A percentile compares a stretch with the other conserved stretches of the same genome.
Evolutionary conservation across 2,329 filamentous ascomycete species (phyloP).

Genomic region (Penicillium sp.): DNA sequence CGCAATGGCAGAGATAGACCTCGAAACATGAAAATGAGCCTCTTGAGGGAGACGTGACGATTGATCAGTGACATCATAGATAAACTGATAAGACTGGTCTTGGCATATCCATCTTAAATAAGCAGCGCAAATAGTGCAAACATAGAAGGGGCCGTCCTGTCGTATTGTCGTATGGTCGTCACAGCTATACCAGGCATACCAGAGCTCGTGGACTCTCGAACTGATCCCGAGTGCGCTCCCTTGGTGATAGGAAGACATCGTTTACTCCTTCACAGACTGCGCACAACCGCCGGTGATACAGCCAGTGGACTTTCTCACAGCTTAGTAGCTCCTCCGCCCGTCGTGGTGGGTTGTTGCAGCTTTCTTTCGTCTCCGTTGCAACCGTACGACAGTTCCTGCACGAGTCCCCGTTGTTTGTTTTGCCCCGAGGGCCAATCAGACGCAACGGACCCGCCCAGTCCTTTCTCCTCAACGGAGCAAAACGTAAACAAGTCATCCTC

Average conservation of each 20-base stretch:
- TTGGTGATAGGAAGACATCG: too few species aligned
- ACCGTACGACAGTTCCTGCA: neutral
- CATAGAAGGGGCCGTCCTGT: too few species aligned
- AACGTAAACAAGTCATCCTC: slow-evolving; percentile 25
- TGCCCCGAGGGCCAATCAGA: slow-evolving; percentile 20
- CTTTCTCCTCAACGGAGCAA: slow-evolving; percentile 23
- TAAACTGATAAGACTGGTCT: slow-evolving; percentile 20
- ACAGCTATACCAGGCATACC: too few species aligned
- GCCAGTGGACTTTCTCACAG: too few species aligned
- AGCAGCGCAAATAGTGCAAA: slow-evolving; percentile 20
- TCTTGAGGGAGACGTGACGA: slow-evolving; percentile 26
- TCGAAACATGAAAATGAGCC: slow-evolving; percentile 9
- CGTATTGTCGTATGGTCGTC: too few species aligned
- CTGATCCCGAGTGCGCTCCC: too few species aligned
- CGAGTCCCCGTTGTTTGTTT: slow-evolving; percentile 23
- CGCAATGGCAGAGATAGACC: neutral
- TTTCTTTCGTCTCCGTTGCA: too few species aligned
- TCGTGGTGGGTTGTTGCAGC: too few species aligned
- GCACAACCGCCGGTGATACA: too few species aligned
- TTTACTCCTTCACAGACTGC: too few species aligned
- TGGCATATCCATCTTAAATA: slow-evolving; percentile 3
- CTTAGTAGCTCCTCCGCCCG: too few species aligned
- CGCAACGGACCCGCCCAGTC: slow-evolving; percentile 9
- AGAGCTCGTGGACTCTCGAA: too few species aligned
- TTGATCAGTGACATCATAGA: slow-evolving; percentile 20